Base-by-base conservation (phyloP, 208 protist genomes). In the Trypanosomatidae sp. region DNA sequence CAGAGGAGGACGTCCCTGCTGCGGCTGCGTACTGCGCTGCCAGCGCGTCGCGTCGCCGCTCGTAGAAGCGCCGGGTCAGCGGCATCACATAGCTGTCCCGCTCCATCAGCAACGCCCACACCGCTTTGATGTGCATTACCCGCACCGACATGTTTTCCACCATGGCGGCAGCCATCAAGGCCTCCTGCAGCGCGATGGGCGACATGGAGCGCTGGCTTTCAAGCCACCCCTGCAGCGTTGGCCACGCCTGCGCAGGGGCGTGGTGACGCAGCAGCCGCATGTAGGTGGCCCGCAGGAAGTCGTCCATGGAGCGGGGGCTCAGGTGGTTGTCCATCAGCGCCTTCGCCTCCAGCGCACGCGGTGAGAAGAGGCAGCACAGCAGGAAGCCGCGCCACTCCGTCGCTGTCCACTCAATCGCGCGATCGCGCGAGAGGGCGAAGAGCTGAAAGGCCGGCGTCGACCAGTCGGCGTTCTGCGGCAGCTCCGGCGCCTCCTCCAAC, bases 361-460 rank as follows among this genome's bases (percentile, higher is more conserved):
- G 74, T 9, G 89, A 84, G 74, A 93, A 94, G 55, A 97, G 84
- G 78, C 86, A 93, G 83, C 92, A 97, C 13, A 92, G 77, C 47
- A 97, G 68, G 71, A 95, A 97, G 67, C 79, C 87, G 36, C 92
- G 90, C 91, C 92, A 97, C 85, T 97, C 92, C 65, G 86, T 80
- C 65, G 86, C 69, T 6, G 88, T 88, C 91, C 92, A 97, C 74
- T 91, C 84, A 74, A 97, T 94, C 4, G 89, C 80, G 2, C 92
- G 86, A 2, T 71, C 82, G 39, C 76, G 77, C 3, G 90, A 93
- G 60, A 94, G 80, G 41, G 79, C 77, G 82, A 80, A 93, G 15
- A 95, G 82, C 43, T 69, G 71, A 66, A 92, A 94, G 30, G 90
- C 92, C 70, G 82, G 74, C 28, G 74, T 70, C 70, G 84, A 91